Conservation (phyloP, 345 rosid species). For the Pistacia integerrima region DNA sequence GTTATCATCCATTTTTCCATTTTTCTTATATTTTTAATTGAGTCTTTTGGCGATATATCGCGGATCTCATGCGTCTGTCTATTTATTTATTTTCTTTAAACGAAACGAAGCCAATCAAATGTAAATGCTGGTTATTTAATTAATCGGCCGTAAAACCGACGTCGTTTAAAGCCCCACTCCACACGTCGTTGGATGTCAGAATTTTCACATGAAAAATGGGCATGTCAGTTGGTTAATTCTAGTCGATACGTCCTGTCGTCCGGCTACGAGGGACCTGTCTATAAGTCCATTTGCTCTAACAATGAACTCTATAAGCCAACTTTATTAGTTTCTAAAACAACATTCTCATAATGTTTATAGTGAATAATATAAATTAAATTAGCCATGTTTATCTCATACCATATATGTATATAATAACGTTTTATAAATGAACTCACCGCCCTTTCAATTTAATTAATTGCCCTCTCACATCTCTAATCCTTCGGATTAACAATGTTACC, state of each 20-base stretch:
- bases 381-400: no score
- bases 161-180: neutral
- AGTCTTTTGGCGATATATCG: conserved; percentile 44
- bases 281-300: no score
- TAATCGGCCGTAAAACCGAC: neutral
- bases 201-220: neutral
- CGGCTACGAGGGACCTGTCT: neutral
- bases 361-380: no score
- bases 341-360: no score
- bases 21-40: conserved; percentile 9
- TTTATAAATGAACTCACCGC: no score
- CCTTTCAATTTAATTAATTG: no score
- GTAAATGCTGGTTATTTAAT: neutral
- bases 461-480: no score
- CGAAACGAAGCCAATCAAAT: neutral
- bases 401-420: no score
- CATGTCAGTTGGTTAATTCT: neutral
- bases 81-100: neutral
- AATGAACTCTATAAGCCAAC: no score
- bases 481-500: no score
- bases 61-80: neutral
- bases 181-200: neutral
- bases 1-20: neutral
- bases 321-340: no score
- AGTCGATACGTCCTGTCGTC: neutral